Percentiles rank a stretch among this genome's conserved stretches.
These are phyloP conservation scores for Fusarium buharicum DNA, from an alignment of 2,329 filamentous ascomycete genomes.

Conservation along the genomic window DNA sequence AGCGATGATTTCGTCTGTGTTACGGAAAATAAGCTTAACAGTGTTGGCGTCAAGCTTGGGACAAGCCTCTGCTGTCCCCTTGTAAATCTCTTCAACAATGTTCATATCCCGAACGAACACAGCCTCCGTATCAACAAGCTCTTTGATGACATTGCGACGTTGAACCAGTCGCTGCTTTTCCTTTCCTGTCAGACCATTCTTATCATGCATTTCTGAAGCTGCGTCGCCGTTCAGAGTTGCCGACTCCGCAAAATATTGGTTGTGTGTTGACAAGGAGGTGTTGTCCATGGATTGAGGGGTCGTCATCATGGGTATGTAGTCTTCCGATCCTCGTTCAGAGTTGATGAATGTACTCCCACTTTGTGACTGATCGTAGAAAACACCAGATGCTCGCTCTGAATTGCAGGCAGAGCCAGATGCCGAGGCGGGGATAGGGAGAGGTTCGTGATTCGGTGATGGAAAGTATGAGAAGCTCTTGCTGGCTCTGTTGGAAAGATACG, in stretches of 20 bases:
- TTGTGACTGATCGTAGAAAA: constrained; percentile 53
- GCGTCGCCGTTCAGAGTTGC: constrained; percentile 53
- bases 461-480: constrained; percentile 47
- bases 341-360: constrained; percentile 55
- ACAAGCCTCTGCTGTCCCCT: constrained; percentile 86
- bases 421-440: constrained; percentile 60
- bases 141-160: constrained; percentile 86
- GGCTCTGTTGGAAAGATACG: constrained; percentile 54
- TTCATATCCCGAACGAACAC: constrained; percentile 95
- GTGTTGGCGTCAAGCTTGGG: constrained; percentile 84
- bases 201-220: constrained; percentile 51
- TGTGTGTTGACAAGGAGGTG: constrained; percentile 56
- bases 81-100: constrained; percentile 97
- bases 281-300: constrained; percentile 60
- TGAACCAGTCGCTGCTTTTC: constrained; percentile 79
- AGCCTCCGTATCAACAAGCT: constrained; percentile 91
- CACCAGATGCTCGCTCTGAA: constrained; percentile 57
- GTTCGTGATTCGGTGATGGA: constrained; percentile 61
- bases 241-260: constrained; percentile 53
- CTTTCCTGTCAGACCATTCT: constrained; percentile 58
- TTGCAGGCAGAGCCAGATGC: constrained; percentile 50
- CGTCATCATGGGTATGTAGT: constrained; percentile 55
- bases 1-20: constrained; percentile 87
- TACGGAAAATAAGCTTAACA: constrained; percentile 90
- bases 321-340: constrained; percentile 59